phyloP scores from a whole-genome alignment of 768 basidiomycete species.

The Calocybe cyanea region DNA sequence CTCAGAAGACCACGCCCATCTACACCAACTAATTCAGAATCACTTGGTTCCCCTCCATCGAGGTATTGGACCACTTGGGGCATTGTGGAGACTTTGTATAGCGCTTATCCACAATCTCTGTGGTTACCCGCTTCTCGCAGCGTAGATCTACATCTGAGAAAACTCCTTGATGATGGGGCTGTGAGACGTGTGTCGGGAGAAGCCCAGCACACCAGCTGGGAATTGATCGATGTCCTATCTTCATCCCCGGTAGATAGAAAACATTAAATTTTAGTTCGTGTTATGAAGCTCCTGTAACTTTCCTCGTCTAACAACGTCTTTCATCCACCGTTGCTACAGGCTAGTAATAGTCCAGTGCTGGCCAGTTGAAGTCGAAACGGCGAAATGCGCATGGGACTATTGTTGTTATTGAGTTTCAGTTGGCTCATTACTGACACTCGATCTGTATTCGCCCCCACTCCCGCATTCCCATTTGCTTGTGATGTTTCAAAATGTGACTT shows the following conservation, averaged over 20 bases:
- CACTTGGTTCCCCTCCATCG: background rate
- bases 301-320: no score
- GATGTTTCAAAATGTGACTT: no score
- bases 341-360: no score
- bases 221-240: slow-evolving; percentile 17
- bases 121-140: slow-evolving; percentile 72
- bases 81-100: slow-evolving; percentile 65
- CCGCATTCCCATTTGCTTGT: no score
- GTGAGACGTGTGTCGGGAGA: slow-evolving; percentile 52
- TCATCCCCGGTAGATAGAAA: slow-evolving; percentile 14
- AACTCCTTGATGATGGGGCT: slow-evolving; percentile 62
- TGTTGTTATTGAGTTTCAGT: no score
- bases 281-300: no score
- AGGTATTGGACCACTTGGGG: slow-evolving; percentile 58
- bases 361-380: no score
- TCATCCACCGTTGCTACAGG: no score
- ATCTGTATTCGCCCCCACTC: no score
- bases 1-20: slow-evolving; percentile 34
- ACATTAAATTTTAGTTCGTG: no score
- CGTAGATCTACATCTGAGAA: slow-evolving; percentile 67
- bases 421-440: no score
- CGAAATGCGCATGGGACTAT: no score
- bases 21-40: slow-evolving; percentile 6
- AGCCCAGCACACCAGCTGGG: slow-evolving; percentile 49
- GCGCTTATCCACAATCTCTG: slow-evolving; percentile 63